These are phyloP conservation scores for Aspergillus piperis DNA, from an alignment of 2,329 filamentous ascomycete genomes.

Conservation along the genomic window DNA sequence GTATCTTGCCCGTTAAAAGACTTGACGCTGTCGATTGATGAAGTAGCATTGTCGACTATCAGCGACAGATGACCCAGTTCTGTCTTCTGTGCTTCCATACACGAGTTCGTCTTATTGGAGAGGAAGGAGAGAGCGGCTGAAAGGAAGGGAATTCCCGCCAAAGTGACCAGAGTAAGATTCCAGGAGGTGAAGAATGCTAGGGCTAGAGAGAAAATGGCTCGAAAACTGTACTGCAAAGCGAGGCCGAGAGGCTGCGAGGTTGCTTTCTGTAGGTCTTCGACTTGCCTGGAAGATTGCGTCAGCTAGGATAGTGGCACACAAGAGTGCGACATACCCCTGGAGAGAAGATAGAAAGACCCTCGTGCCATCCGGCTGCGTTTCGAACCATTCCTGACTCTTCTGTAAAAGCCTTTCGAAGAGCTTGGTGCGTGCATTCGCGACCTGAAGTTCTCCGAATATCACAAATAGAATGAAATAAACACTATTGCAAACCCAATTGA, in stretches of 20 bases:
- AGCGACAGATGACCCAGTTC: slow-evolving; percentile 72
- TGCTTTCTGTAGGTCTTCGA: slow-evolving; percentile 76
- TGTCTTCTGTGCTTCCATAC: slow-evolving; percentile 68
- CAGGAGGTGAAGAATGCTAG: slow-evolving; percentile 80
- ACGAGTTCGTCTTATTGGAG: slow-evolving; percentile 62
- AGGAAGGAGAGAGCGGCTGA: slow-evolving; percentile 61
- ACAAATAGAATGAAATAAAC: slow-evolving; percentile 72
- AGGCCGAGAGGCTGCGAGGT: slow-evolving; percentile 78
- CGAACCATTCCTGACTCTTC: slow-evolving; percentile 81
- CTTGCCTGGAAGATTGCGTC: slow-evolving; percentile 60
- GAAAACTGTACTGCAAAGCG: slow-evolving; percentile 64
- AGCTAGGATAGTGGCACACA: neutral
- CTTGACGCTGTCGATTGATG: slow-evolving; percentile 82
- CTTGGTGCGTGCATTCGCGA: slow-evolving; percentile 61
- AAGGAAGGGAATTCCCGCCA: slow-evolving; percentile 71
- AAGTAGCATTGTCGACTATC: slow-evolving; percentile 67
- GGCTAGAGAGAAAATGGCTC: slow-evolving; percentile 64
- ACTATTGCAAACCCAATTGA: slow-evolving; percentile 67
- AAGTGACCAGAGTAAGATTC: slow-evolving; percentile 77
- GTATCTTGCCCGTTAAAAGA: slow-evolving; percentile 74
- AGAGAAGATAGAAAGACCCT: slow-evolving; percentile 69
- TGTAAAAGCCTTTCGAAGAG: slow-evolving; percentile 70
- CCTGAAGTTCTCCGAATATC: slow-evolving; percentile 78
- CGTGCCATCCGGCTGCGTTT: slow-evolving; percentile 69
- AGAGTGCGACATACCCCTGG: slow-evolving; percentile 64